Percentiles rank a stretch among this genome's conserved stretches.
Evolutionary conservation across 176 grass and related monocot genomes (phyloP).

Genomic region (Metroxylon sagu): DNA sequence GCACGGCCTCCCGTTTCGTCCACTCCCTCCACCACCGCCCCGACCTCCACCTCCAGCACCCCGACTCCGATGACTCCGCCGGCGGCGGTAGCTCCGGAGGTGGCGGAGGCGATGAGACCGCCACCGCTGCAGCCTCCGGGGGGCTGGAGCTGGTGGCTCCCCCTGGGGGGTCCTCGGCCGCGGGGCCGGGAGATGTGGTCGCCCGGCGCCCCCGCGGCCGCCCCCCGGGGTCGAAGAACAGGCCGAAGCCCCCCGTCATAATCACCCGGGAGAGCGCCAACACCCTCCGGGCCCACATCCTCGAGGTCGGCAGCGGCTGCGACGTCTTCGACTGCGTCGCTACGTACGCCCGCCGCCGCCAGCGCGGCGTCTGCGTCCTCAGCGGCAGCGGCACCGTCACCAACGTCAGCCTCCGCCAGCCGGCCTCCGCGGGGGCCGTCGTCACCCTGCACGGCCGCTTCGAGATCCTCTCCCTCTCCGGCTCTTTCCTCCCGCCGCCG

Average conservation of each 20-base stretch:
- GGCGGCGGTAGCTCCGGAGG: no score
- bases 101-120: no score
- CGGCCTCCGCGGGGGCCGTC: slow-evolving; percentile 32
- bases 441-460: slow-evolving; percentile 72
- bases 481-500: slow-evolving; percentile 87
- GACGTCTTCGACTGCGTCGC: slow-evolving; percentile 83
- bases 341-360: slow-evolving; percentile 67
- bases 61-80: slow-evolving; percentile 6
- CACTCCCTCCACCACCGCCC: slow-evolving; percentile 41
- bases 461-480: slow-evolving; percentile 96
- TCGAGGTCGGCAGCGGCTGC: slow-evolving; percentile 78
- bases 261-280: slow-evolving; percentile 95
- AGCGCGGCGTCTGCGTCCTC: slow-evolving; percentile 86
- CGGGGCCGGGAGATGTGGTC: slow-evolving; percentile 12
- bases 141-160: no score
- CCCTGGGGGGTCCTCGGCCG: no score
- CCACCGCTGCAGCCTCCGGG: no score
- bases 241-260: slow-evolving; percentile 94
- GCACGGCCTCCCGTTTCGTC: slow-evolving; percentile 65
- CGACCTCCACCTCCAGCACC: slow-evolving; percentile 10
- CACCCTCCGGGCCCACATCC: slow-evolving; percentile 81
- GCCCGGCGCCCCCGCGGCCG: slow-evolving; percentile 66
- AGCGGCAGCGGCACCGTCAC: slow-evolving; percentile 73
- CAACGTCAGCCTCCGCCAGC: slow-evolving; percentile 79
- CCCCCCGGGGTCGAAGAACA: slow-evolving; percentile 89